Conservation (phyloP, 2,329 filamentous ascomycete species). For the Knufia petricola region DNA sequence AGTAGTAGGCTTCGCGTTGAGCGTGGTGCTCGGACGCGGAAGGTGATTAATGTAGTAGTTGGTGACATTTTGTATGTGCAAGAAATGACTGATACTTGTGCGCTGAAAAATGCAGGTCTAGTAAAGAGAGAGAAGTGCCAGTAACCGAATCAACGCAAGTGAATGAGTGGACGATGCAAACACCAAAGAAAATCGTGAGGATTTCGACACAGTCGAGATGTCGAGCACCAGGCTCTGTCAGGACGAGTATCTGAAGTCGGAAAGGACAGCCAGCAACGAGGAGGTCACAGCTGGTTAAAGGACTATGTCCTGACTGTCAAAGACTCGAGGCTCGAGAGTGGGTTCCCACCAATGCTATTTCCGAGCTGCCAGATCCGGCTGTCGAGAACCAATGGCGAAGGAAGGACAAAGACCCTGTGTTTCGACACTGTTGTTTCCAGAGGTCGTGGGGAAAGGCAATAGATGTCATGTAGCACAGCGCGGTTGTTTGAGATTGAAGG, state of each 20-base stretch:
- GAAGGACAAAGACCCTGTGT: neutral
- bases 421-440: neutral
- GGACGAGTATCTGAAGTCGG: neutral
- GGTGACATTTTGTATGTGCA: conserved; percentile 9
- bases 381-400: neutral
- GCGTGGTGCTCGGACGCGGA: conserved; percentile 30
- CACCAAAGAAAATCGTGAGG: neutral
- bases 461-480: neutral
- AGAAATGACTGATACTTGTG: neutral
- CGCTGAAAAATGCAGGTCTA: neutral
- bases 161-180: neutral
- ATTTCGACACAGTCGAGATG: neutral
- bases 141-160: neutral
- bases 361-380: neutral
- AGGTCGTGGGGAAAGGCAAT: neutral
- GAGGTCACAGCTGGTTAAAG: neutral
- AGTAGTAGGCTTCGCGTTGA: conserved; percentile 58
- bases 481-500: conserved; percentile 8
- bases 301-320: neutral
- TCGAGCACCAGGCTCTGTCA: conserved; percentile 6
- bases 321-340: neutral
- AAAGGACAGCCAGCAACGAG: neutral
- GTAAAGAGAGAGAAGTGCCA: neutral
- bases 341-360: neutral
- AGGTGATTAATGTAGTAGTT: conserved; percentile 26